Base-by-base conservation (phyloP, 2,329 filamentous ascomycete genomes). In the Fusarium aywerte region DNA sequence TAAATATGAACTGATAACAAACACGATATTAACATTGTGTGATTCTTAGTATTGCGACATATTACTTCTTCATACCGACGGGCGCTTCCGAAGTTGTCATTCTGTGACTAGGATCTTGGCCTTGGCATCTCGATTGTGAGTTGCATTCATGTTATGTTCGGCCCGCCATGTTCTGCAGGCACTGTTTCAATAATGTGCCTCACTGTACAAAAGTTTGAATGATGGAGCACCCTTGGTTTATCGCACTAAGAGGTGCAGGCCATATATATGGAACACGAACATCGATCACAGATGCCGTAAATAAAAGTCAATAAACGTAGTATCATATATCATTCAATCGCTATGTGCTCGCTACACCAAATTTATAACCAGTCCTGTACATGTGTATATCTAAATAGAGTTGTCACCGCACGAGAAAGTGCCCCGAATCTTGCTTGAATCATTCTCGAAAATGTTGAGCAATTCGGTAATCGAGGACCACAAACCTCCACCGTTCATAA, bases 401-500 rank as follows among this genome's bases (percentile, higher is more conserved):
- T 78, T 78, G 32, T 78, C 76, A 10, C 75, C 76, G 29, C 76
- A 78, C 2, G 75, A 76, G 54, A 78, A 78, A 5, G 71, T 68
- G 2, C 76, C 75, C 2, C 70, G 59, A 13, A 77, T 65, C 5
- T 64, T 54, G 42, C 70, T 72, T 7, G 40, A 55, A 4, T 72
- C 62, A 8, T 65, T 62, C 11, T 72, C 53, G 27, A 75, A 78
- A 11, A 76, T 73, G 18, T 73, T 69, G 20, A 76, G 45, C 15
- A 78, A 50, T 38, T 72, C 73, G 5, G 68, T 69, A 1, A 78
- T 71, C 0, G 76, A 73, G 4, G 76, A 73, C 75, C 75, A 78
- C n/a, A 78, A 43, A 4, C 76, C 76, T 2, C 71, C 76, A 2
- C 69, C 71, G 32, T 78, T 78, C 75, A 78, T 77, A n/a, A 78